Evolutionary conservation across 1,139 yeast genomes (phyloP).

Genomic region (Lodderomyces parapsilosis): DNA sequence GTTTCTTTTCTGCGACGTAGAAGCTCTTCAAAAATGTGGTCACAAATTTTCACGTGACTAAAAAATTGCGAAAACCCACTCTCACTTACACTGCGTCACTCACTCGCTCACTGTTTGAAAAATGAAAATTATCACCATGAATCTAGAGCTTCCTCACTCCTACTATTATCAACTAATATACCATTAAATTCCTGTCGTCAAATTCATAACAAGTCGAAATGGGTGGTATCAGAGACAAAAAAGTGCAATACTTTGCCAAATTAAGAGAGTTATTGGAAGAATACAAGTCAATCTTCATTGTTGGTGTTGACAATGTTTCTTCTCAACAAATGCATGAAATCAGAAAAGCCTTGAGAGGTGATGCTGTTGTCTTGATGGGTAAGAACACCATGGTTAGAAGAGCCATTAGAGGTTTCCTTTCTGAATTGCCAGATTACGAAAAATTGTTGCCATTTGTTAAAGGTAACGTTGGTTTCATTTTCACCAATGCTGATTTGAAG

Average conservation of each 20-base stretch:
- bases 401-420: constrained; percentile 94
- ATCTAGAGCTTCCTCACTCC: neutral
- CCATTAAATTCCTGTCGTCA: constrained; percentile 97
- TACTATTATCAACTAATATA: too few species aligned
- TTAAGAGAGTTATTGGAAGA: constrained; percentile 94
- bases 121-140: constrained; percentile 3
- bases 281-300: constrained; percentile 97
- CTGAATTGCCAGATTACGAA: constrained; percentile 95
- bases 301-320: constrained; percentile 99
- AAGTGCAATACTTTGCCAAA: constrained; percentile 90
- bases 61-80: neutral
- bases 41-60: constrained; percentile 1
- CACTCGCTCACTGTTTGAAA: constrained; percentile 3
- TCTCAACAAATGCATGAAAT: constrained; percentile 99
- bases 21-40: neutral
- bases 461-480: constrained; percentile 99
- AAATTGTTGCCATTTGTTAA: constrained; percentile 89
- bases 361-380: constrained; percentile 97
- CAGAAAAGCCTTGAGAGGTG: constrained; percentile 95
- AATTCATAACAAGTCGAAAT: constrained; percentile 72
- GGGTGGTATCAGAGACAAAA: constrained; percentile 99
- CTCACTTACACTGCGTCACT: neutral
- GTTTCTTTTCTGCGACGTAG: neutral
- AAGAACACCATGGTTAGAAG: constrained; percentile 99
- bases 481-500: constrained; percentile 96